Evolutionary conservation across 345 rosid species (phyloP).

Genomic region (Garcia nutans): DNA sequence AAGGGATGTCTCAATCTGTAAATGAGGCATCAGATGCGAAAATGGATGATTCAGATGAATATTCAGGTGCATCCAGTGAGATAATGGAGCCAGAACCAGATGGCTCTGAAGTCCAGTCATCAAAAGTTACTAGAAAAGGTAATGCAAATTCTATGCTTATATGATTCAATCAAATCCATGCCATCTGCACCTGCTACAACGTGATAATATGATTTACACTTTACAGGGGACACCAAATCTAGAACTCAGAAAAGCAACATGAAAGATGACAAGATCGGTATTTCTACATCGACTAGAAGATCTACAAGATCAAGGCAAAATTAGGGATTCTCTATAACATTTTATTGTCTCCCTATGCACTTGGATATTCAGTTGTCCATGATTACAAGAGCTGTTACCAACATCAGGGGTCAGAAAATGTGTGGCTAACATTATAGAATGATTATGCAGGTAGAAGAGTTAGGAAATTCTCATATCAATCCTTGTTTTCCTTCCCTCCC

Average conservation of each 20-base stretch:
- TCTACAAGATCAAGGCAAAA: conserved; percentile 30
- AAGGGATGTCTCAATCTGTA: conserved; percentile 20
- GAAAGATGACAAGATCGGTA: conserved; percentile 20
- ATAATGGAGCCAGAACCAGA: conserved; percentile 36
- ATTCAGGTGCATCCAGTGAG: conserved; percentile 42
- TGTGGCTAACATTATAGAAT: neutral
- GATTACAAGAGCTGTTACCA: neutral
- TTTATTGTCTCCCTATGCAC: neutral
- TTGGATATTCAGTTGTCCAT: neutral
- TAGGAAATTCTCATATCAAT: neutral
- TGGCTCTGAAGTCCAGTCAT: conserved; percentile 41
- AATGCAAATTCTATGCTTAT: neutral
- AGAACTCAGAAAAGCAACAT: conserved; percentile 30
- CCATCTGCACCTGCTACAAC: conserved; percentile 3
- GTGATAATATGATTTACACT: conserved; percentile 25
- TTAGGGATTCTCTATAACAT: neutral
- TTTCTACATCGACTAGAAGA: conserved; percentile 30
- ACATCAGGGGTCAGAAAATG: neutral
- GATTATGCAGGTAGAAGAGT: conserved; percentile 15
- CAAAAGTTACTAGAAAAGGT: conserved; percentile 37
- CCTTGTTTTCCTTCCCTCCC: neutral
- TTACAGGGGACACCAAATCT: conserved; percentile 31
- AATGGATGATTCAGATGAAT: conserved; percentile 31
- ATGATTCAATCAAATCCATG: neutral
- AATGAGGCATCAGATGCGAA: conserved; percentile 18